Conservation (phyloP, 345 rosid genomes). For the Raphanus raphanistrum region DNA sequence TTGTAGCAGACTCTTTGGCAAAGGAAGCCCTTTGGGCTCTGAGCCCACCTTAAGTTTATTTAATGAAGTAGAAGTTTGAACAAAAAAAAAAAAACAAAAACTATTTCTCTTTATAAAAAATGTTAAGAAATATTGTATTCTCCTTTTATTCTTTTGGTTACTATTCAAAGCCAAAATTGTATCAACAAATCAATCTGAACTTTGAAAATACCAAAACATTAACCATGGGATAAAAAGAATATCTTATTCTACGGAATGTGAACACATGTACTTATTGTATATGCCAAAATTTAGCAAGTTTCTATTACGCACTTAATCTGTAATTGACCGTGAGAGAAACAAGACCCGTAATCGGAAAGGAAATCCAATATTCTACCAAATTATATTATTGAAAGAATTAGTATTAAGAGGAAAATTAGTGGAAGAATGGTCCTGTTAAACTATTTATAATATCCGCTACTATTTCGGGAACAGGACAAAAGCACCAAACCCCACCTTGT, state of each 20-base stretch:
- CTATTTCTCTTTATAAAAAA: too few species aligned
- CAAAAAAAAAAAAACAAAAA: too few species aligned
- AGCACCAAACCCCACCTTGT: not conserved
- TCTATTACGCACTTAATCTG: constrained; percentile 5
- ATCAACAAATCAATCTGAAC: too few species aligned
- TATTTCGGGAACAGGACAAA: constrained; percentile 11
- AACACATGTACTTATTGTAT: not conserved
- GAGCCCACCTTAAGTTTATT: too few species aligned
- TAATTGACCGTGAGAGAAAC: constrained; percentile 22
- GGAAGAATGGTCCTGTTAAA: constrained; percentile 17
- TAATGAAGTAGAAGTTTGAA: too few species aligned
- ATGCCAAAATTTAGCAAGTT: not conserved
- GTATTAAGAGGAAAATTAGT: not conserved
- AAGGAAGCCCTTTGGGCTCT: too few species aligned
- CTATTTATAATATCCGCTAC: not conserved
- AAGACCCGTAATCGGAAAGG: constrained; percentile 9
- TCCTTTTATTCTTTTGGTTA: too few species aligned
- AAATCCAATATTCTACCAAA: not conserved
- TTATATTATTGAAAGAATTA: constrained; percentile 15
- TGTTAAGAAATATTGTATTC: too few species aligned
- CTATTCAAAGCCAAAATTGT: too few species aligned
- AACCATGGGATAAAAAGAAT: not conserved
- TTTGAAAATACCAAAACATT: too few species aligned
- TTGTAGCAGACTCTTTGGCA: too few species aligned
- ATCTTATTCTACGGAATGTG: constrained; percentile 8